Evolutionary conservation across 352 stramenopile species (phyloP).

Genomic region (Halophytophthora polymorphica): DNA sequence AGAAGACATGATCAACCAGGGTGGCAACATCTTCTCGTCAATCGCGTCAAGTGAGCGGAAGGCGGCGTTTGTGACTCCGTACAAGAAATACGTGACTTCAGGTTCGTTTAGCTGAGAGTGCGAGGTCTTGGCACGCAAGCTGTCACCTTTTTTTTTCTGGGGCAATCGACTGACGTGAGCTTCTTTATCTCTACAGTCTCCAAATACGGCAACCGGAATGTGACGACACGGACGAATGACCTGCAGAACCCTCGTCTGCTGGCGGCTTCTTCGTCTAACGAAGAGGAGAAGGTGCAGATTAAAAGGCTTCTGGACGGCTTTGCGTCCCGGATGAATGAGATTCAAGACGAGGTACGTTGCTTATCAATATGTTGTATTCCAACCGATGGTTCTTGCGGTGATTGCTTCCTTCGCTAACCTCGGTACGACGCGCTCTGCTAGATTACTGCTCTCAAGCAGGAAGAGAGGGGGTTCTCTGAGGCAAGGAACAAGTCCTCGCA

Average conservation of each 20-base stretch:
- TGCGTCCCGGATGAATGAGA: conserved; percentile 21
- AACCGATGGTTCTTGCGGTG: neutral
- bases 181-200: conserved; percentile 37
- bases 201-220: conserved; percentile 80
- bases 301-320: conserved; percentile 50
- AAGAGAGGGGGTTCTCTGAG: conserved; percentile 63
- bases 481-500: conserved; percentile 58
- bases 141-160: neutral
- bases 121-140: neutral
- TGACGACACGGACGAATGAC: conserved; percentile 85
- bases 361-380: no score
- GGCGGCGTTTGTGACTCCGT: conserved; percentile 75
- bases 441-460: conserved; percentile 57
- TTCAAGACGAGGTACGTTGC: conserved; percentile 57
- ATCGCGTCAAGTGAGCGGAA: conserved; percentile 59
- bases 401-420: neutral
- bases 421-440: conserved; percentile 1
- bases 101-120: conserved; percentile 22
- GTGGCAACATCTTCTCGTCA: conserved; percentile 56
- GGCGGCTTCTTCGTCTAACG: conserved; percentile 71
- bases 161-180: neutral
- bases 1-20: conserved; percentile 74
- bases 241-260: conserved; percentile 64
- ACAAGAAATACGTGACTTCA: conserved; percentile 85
- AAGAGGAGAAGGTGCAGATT: conserved; percentile 67